Base-by-base conservation (phyloP, 495 filamentous ascomycete genomes). In the Xylaria nigripes region DNA sequence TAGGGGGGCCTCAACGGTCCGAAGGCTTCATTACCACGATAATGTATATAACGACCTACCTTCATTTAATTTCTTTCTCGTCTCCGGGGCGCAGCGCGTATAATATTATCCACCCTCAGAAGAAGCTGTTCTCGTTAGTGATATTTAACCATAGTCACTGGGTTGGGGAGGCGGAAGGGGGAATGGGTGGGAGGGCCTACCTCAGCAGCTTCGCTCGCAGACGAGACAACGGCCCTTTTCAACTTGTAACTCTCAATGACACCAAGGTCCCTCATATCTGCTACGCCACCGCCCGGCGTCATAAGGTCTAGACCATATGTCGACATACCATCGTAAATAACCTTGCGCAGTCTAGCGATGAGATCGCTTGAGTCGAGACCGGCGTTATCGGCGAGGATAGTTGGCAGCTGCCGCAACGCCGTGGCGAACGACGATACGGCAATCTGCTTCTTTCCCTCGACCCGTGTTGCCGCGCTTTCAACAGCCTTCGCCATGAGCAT, bases 401-500 rank as follows among this genome's bases (percentile, higher is more conserved):
- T 98, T 12, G 93, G 93, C 42, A 98, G 79, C 68, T 96, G 93
- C 62, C 89, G 84, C 24, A 98, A 78, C 16, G 93, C 93, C 41
- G 81, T 80, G 6, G 92, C 86, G 64, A 96, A 98, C 0, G 89
- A 79, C 61, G 92, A 85, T 19, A 96, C 92, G 6, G 93, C 93
- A 56, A 95, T 79, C 54, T 93, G 90, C 72, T 91, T 94, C 84
- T 98, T 98, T 63, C 93, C 93, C 30, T 90, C 88, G 13, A 94
- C 88, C 65, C 95, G 92, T 48, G 92, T 89, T 7, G 92, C 91
- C 16, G 90, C 91, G 45, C 89, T 85, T 66, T 96, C 94, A 36
- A 97, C 93, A 40, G 93, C 93, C 74, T 95, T 95, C 56, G 91
- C 87, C 93, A 98, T 98, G 53, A 95, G 73, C 92, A 96, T 96